Base-by-base conservation (phyloP, 2,329 filamentous ascomycete species). In the Venturia carpophila region DNA sequence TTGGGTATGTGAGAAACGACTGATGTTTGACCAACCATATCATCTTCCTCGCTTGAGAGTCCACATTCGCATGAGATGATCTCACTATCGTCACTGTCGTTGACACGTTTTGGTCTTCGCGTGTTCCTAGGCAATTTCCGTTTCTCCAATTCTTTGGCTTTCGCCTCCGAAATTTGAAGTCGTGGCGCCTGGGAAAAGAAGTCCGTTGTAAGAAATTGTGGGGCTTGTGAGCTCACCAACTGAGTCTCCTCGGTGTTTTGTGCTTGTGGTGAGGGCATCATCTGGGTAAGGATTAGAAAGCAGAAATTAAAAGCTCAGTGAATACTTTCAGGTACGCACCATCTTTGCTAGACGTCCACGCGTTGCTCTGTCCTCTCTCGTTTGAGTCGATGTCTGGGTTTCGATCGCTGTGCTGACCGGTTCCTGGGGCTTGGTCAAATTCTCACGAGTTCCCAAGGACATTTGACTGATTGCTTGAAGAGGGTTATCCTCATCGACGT, bases 51-150 rank as follows among this genome's bases (percentile, higher is more conserved):
- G 24, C 72, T 70, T 27, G 72, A 67, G 68, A 71, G 72, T 15
- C 74, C 77, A 67, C 79, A 81, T 66, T 79, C 75, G 64, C 79
- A 81, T 9, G 69, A 68, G 27, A 79, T 66, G 49, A 42, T 52
- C 41, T 66, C 21, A 52, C 15, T 45, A 42, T 61, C 60, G 15
- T 27, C 37, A 45, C n/a, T 30, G n/a, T 34, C 27, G 5, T 41
- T 19, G 47, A 45, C 19, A 56, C 17, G 27, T 62, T 56, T 7
- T 52, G 13, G 39, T 68, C 67, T 60, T 17, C 42, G n/a, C 75
- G 72, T 13, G 73, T 74, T n/a, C 73, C 71, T 64, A 71, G 64
- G 27, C 74, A 63, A 34, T 71, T 69, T 55, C 60, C 6, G 39
- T 68, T 62, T 56, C 17, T 71, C 66, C 15, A 71, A 66, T 58